Conservation (phyloP, 2,329 filamentous ascomycete species). For the Clonostachys solani region DNA sequence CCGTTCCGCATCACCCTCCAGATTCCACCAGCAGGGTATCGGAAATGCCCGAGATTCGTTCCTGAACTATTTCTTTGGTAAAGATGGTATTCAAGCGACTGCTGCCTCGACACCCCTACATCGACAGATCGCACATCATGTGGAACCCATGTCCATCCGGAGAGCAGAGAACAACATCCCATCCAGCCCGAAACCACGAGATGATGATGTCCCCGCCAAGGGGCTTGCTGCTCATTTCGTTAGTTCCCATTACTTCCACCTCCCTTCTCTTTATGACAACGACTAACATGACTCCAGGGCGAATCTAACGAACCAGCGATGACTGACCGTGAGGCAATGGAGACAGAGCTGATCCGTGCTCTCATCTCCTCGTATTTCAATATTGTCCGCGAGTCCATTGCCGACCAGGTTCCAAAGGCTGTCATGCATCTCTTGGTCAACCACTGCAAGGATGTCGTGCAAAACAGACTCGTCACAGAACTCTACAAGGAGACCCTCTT, state of each 20-base stretch:
- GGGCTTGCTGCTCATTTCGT: conserved; percentile 52
- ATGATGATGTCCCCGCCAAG: conserved; percentile 11
- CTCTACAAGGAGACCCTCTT: conserved; percentile 91
- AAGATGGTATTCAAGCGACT: conserved; percentile 65
- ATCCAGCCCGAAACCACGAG: too few relatives aligned
- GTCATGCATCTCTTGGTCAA: conserved; percentile 99
- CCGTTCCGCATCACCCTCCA: conserved; percentile 51
- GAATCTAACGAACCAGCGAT: conserved; percentile 75
- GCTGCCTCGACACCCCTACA: conserved; percentile 12
- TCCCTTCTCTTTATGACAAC: background rate
- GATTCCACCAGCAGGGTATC: conserved; percentile 36
- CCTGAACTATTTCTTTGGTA: conserved; percentile 98
- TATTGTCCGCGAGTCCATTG: conserved; percentile 97
- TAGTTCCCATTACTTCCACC: conserved; percentile 26
- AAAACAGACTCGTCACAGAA: conserved; percentile 93
- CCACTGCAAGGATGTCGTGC: conserved; percentile 95
- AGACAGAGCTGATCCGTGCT: conserved; percentile 94
- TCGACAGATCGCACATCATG: conserved; percentile 74
- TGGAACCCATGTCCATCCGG: conserved; percentile 35
- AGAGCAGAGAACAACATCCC: too few relatives aligned
- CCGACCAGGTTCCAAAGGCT: conserved; percentile 96
- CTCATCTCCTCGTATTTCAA: conserved; percentile 99
- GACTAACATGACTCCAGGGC: conserved; percentile 28
- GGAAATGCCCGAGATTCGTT: conserved; percentile 81
- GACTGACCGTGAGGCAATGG: conserved; percentile 92